Evolutionary conservation across 1,284 basidiomycete species (phyloP), one percentile per base, ranked within the genome.

Genomic region (Cryptococcus sp.): DNA sequence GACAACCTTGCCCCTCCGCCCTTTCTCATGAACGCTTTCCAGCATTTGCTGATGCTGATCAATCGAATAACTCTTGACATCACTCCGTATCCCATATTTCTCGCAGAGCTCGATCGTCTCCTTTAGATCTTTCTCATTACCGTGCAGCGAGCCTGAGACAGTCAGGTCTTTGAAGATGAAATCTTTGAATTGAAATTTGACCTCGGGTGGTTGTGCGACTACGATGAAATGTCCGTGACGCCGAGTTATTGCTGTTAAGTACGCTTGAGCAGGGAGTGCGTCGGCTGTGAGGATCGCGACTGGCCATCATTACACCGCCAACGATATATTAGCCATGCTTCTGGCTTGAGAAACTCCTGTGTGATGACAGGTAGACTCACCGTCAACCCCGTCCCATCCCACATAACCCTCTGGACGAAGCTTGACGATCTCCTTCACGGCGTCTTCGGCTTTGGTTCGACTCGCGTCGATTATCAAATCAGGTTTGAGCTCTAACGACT

Each of bases 151-250:
- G 5, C 66, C 68, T 4, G 61, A 52, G 7, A 69, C 26, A 4
- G 61, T 65, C 7, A 68, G 17, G 26, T 67, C 61, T 39, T 52
- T 53, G 54, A 66, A 65, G 44, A 70, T 67, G 57, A 70, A 57
- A 15, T 63, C 57, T 4, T 43, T 46, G 57, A 61, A 62, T 11
- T 62, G 29, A 39, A 66, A 62, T 16, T 54, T 43, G 39, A 65
- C 39, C 40, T 62, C 55, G 3, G 54, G 55, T 0, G 65, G 65
- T 49, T 61, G 62, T 20, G 65, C 59, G 13, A 65, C 52, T n/a
- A 66, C 15, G 40, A 69, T 56, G 13, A 65, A 23, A 1, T 52
- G 53, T 19, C 65, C 65, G 46, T 69, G 67, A 34, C 50, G 46
- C 3, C 61, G 56, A 5, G 59, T 57, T 17, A 66, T 43, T 19